These are phyloP conservation scores for Aureobasidium melanogenum DNA, from an alignment of 2,329 filamentous ascomycete species.

Conservation along the genomic window DNA sequence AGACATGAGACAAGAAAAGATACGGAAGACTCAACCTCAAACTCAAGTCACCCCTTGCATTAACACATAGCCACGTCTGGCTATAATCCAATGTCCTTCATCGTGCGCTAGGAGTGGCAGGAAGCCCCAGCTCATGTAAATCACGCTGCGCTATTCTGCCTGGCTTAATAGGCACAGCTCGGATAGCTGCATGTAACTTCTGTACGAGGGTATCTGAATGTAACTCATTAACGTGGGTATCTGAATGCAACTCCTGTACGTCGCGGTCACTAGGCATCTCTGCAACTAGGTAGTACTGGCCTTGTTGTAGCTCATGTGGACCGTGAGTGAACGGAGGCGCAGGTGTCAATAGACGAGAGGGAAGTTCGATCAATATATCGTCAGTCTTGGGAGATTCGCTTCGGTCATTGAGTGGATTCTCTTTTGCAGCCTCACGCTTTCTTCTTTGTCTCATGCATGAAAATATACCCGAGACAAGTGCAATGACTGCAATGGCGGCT, in stretches of 20 bases:
- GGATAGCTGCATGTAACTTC: too few relatives aligned
- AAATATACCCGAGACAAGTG: not conserved
- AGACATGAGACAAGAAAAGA: too few relatives aligned
- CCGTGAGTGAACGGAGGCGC: not conserved
- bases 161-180: not conserved
- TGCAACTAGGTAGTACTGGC: not conserved
- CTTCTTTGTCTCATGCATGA: not conserved
- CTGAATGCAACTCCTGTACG: not conserved
- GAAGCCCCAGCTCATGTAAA: not conserved
- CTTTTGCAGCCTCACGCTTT: not conserved
- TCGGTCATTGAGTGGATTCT: not conserved
- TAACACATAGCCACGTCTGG: not conserved
- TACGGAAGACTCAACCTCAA: too few relatives aligned
- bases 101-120: not conserved
- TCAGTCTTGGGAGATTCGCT: not conserved
- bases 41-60: too few relatives aligned
- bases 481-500: not conserved
- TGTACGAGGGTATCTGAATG: too few relatives aligned
- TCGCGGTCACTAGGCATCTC: not conserved
- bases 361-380: not conserved
- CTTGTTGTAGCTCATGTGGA: not conserved
- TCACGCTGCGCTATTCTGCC: not conserved
- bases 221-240: too few relatives aligned
- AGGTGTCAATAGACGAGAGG: not conserved
- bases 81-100: not conserved